phyloP scores from a whole-genome alignment of 1,284 basidiomycete species.

The Pascua guehoae region DNA sequence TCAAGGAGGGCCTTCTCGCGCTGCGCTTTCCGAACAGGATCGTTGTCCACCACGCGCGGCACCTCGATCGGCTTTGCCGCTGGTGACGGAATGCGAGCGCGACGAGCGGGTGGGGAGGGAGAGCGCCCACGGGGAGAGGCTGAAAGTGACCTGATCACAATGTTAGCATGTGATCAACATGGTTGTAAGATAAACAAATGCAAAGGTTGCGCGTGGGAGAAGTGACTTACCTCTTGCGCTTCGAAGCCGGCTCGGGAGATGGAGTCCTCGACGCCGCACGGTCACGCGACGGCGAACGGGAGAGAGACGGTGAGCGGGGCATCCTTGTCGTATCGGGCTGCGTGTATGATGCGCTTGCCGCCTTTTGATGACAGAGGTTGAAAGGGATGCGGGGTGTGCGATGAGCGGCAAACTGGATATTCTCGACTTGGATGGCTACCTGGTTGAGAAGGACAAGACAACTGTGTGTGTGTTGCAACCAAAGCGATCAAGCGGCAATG shows the following conservation, averaged over 20 bases:
- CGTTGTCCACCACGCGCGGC: slow-evolving; percentile 67
- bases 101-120: slow-evolving; percentile 45
- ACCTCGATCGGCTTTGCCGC: slow-evolving; percentile 46
- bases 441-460: no score
- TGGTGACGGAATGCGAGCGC: slow-evolving; percentile 27
- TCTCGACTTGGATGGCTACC: no score
- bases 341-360: slow-evolving; percentile 6
- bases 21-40: slow-evolving; percentile 68
- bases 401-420: no score
- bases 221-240: slow-evolving; percentile 45
- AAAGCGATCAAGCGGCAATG: no score
- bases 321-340: slow-evolving; percentile 11
- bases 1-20: slow-evolving; percentile 71
- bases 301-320: slow-evolving; percentile 24
- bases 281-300: slow-evolving; percentile 4
- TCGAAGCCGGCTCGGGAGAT: slow-evolving; percentile 26
- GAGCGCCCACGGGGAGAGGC: slow-evolving; percentile 42
- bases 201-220: neutral
- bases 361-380: neutral
- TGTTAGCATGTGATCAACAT: neutral
- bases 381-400: neutral
- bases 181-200: neutral
- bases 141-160: slow-evolving; percentile 34
- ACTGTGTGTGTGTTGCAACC: no score
- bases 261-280: slow-evolving; percentile 8